Evolutionary conservation across 73 alveolate species (phyloP).

Genomic region (Paramecium sexaurelia): DNA sequence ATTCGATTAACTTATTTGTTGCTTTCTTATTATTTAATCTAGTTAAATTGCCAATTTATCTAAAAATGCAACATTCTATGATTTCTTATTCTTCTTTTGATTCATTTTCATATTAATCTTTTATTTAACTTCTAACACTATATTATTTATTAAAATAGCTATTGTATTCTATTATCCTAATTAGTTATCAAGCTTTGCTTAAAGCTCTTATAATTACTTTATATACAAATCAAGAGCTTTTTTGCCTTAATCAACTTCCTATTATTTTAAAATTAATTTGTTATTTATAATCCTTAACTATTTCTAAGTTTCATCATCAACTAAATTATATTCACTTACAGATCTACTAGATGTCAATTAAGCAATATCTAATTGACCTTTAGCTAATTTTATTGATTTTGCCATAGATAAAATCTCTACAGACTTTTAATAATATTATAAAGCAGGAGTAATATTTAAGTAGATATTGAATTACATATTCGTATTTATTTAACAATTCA

Average conservation of each 20-base stretch:
- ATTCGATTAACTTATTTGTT: not conserved
- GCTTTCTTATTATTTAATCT: not conserved
- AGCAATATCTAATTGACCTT: not conserved
- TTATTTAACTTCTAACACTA: not conserved
- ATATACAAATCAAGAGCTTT: not conserved
- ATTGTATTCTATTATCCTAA: not conserved
- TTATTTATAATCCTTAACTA: not conserved
- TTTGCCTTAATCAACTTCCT: not conserved
- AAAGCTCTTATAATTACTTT: not conserved
- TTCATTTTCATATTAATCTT: constrained; percentile 17
- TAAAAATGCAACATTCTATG: constrained; percentile 27
- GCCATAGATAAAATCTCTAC: not conserved
- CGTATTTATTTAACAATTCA: not conserved
- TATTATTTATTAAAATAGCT: not conserved
- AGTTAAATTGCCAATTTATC: constrained; percentile 15
- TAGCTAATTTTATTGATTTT: not conserved
- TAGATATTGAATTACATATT: not conserved
- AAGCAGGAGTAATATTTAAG: constrained; percentile 5
- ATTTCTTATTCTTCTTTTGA: not conserved
- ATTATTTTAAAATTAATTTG: not conserved
- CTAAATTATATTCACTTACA: not conserved
- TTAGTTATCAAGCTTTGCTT: not conserved
- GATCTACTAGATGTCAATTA: not conserved
- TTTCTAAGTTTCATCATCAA: not conserved
- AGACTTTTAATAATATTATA: constrained; percentile 26